A percentile compares a stretch with the other conserved stretches of the same genome.
These are phyloP conservation scores for Melampsora americana DNA, from an alignment of 1,284 basidiomycete genomes.

Conservation along the genomic window DNA sequence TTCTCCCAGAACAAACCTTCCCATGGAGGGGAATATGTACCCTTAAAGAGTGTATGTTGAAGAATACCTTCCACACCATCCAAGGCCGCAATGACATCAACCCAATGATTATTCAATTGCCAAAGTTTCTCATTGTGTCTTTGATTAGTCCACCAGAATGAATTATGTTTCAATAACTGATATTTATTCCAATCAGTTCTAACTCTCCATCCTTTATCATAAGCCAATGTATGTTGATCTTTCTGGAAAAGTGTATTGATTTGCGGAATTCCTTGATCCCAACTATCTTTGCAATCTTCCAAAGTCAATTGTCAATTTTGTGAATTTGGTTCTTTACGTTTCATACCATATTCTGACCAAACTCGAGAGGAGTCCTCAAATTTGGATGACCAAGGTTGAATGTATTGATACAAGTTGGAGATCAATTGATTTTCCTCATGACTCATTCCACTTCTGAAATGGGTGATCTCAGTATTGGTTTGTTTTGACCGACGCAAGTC, in stretches of 20 bases:
- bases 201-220: conserved; percentile 74
- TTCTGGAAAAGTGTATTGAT: conserved; percentile 98
- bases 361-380: conserved; percentile 96
- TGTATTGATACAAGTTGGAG: conserved; percentile 94
- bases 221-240: conserved; percentile 86
- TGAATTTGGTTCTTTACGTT: conserved; percentile 96
- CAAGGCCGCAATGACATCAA: conserved; percentile 97
- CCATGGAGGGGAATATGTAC: no score
- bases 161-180: conserved; percentile 87
- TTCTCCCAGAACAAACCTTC: conserved; percentile 84
- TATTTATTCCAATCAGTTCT: conserved; percentile 97
- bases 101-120: no score
- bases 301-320: conserved; percentile 87
- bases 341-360: conserved; percentile 99
- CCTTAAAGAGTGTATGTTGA: conserved; percentile 96
- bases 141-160: no score
- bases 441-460: conserved; percentile 56
- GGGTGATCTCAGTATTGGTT: conserved; percentile 73
- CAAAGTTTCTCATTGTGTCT: no score
- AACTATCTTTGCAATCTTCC: conserved; percentile 53
- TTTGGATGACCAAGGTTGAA: no score
- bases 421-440: conserved; percentile 74
- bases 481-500: conserved; percentile 98
- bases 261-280: conserved; percentile 90
- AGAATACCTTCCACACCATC: conserved; percentile 97